Conservation (phyloP, 1,284 basidiomycete species). For the Boletus smithii region DNA sequence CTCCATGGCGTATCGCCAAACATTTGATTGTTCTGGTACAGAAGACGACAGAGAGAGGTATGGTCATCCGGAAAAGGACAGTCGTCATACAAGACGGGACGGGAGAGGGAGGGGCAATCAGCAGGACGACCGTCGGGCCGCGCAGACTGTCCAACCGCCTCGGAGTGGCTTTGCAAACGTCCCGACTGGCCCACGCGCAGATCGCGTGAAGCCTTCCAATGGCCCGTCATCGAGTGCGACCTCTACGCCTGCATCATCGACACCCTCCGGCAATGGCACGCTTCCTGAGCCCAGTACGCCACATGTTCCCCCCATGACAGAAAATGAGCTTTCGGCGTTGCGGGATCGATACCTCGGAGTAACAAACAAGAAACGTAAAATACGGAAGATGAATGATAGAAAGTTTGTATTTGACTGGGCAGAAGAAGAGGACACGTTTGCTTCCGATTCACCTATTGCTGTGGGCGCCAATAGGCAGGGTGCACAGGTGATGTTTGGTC, state of each 20-base stretch:
- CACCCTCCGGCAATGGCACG: conserved; percentile 33
- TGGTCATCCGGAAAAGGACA: conserved; percentile 50
- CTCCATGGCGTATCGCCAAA: conserved; percentile 10
- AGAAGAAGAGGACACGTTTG: conserved; percentile 85
- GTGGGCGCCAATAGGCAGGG: conserved; percentile 69
- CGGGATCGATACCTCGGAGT: conserved; percentile 89
- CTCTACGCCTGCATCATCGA: conserved; percentile 40
- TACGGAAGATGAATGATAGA: conserved; percentile 90
- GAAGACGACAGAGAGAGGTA: conserved; percentile 61
- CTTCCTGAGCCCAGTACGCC: conserved; percentile 38
- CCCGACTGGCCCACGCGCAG: conserved; percentile 82
- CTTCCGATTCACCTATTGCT: conserved; percentile 60
- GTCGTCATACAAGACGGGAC: conserved; percentile 34
- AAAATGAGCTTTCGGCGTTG: conserved; percentile 72
- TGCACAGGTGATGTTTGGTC: conserved; percentile 83
- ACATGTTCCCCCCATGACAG: conserved; percentile 70
- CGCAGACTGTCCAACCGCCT: conserved; percentile 34
- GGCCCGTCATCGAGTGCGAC: conserved; percentile 32
- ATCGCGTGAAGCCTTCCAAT: conserved; percentile 47
- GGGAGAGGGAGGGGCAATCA: conserved; percentile 33
- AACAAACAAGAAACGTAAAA: conserved; percentile 88
- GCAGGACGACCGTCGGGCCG: conserved; percentile 33
- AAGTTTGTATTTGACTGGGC: conserved; percentile 99
- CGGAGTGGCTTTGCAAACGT: conserved; percentile 54
- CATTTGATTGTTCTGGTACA: conserved; percentile 31